phyloP scores from a whole-genome alignment of 768 basidiomycete species.

The Fistulinella prunicolor region DNA sequence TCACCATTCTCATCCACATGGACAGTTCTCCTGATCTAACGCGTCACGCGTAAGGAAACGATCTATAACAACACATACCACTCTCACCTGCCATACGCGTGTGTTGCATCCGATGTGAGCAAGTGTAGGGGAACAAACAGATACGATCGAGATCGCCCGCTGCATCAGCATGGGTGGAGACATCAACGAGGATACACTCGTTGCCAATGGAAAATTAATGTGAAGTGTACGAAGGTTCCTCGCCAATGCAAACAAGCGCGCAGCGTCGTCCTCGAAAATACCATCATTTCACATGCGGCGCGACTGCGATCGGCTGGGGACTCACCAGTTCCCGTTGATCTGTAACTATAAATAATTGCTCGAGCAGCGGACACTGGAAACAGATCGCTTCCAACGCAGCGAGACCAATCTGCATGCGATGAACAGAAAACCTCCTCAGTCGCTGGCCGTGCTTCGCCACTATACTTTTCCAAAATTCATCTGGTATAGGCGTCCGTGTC shows the following conservation, averaged over 20 bases:
- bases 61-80: background rate
- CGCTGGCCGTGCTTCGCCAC: conserved; percentile 48
- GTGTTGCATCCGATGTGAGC: conserved; percentile 66
- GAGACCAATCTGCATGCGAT: conserved; percentile 57
- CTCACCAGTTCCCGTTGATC: conserved; percentile 46
- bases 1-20: conserved; percentile 37
- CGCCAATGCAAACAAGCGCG: conserved; percentile 41
- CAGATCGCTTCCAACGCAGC: conserved; percentile 54
- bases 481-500: conserved; percentile 38
- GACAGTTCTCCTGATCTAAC: conserved; percentile 47
- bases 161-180: conserved; percentile 21
- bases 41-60: background rate
- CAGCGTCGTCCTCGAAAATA: conserved; percentile 17
- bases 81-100: conserved; percentile 64
- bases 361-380: conserved; percentile 46
- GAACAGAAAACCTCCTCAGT: conserved; percentile 58
- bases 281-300: background rate
- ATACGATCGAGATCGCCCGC: conserved; percentile 45
- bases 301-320: background rate
- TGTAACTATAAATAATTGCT: conserved; percentile 63
- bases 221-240: conserved; percentile 54
- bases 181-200: conserved; percentile 16
- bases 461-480: conserved; percentile 51
- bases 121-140: conserved; percentile 49
- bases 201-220: conserved; percentile 46